These are phyloP conservation scores for Raffaelea ambrosiae DNA, from an alignment of 2,329 filamentous ascomycete species.

Conservation along the genomic window DNA sequence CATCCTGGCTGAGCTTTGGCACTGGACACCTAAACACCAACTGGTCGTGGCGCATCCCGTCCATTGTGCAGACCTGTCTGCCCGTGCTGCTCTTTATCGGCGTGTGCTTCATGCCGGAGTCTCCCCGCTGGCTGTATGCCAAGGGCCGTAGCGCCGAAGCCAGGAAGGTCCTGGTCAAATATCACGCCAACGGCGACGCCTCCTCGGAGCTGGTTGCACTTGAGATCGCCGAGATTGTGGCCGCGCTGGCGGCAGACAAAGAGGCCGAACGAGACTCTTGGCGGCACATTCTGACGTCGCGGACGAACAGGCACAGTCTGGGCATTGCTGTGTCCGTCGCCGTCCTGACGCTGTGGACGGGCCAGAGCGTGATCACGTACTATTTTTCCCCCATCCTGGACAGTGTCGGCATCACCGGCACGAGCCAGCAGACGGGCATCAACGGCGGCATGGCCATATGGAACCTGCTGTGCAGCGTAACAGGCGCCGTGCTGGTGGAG, in stretches of 20 bases:
- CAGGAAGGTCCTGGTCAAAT: slow-evolving; percentile 43
- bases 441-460: too few species aligned
- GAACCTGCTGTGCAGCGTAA: slow-evolving; percentile 26
- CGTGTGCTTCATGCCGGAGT: slow-evolving; percentile 25
- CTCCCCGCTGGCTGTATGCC: too few species aligned
- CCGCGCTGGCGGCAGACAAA: slow-evolving; percentile 49
- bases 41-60: slow-evolving; percentile 15
- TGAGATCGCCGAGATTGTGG: slow-evolving; percentile 53
- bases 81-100: background rate
- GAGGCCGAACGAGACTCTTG: too few species aligned
- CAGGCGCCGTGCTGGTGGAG: slow-evolving; percentile 24
- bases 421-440: too few species aligned
- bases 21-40: slow-evolving; percentile 10
- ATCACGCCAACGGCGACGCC: slow-evolving; percentile 45
- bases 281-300: too few species aligned
- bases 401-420: too few species aligned
- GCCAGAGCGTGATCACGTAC: too few species aligned
- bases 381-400: too few species aligned
- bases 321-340: too few species aligned
- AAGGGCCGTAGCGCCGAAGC: slow-evolving; percentile 19
- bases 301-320: slow-evolving; percentile 6
- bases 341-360: too few species aligned
- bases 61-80: slow-evolving; percentile 11
- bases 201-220: slow-evolving; percentile 21
- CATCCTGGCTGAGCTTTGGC: slow-evolving; percentile 14